A percentile compares a stretch with the other conserved stretches of the same genome.
Conservation (phyloP, 2,329 filamentous ascomycete species). For the Fusarium fujikuroi region DNA sequence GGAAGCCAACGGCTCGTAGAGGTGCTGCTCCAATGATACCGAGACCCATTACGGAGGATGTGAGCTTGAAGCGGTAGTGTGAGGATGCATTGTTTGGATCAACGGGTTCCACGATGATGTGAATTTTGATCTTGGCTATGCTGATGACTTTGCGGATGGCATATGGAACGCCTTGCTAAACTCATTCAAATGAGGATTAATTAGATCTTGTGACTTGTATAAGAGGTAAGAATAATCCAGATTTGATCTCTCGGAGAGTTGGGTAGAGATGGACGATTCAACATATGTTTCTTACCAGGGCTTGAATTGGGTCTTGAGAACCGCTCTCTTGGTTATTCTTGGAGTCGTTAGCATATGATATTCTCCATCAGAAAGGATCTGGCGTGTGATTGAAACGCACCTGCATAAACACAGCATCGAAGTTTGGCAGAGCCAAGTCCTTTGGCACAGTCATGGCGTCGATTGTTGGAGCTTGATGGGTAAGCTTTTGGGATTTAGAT, state of each 20-base stretch:
- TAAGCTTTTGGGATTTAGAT: accelerated
- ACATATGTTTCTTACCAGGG: neutral
- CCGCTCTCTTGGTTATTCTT: neutral
- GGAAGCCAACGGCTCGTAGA: neutral
- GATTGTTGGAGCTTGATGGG: accelerated
- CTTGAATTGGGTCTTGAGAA: neutral
- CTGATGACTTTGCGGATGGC: neutral
- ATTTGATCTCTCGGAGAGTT: accelerated
- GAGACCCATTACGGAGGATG: neutral
- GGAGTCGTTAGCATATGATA: neutral
- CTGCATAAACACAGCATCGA: neutral
- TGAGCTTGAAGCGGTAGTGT: neutral
- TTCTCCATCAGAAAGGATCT: neutral
- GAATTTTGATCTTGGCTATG: neutral
- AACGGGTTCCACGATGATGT: neutral
- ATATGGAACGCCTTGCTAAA: neutral
- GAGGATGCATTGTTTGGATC: neutral
- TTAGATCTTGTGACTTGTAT: accelerated
- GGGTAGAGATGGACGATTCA: too few species aligned
- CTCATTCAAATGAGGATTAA: accelerated
- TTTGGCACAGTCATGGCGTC: neutral
- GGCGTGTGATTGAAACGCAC: neutral
- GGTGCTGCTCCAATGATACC: neutral
- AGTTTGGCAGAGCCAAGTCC: neutral
- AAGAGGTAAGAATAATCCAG: accelerated